A percentile compares a stretch with the other conserved stretches of the same genome.
phyloP scores from a whole-genome alignment of 2,329 filamentous ascomycete species.

The Emergomyces pasteurianus region DNA sequence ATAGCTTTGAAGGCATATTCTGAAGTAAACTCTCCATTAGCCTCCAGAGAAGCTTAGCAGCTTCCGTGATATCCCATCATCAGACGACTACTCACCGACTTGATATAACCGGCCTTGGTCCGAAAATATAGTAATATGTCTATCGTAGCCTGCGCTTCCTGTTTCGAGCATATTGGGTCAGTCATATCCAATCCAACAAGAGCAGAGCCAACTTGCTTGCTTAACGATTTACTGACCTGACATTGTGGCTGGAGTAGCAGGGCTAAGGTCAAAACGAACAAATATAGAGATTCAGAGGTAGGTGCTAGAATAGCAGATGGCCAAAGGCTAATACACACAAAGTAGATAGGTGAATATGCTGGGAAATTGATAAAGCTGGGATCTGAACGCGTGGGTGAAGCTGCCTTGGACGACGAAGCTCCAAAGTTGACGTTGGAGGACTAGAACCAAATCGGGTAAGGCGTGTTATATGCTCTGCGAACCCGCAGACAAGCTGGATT shows the following conservation, averaged over 20 bases:
- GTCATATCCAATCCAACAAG: constrained; percentile 10
- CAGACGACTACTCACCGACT: constrained; percentile 64
- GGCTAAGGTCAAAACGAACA: constrained; percentile 5
- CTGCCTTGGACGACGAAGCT: constrained; percentile 17
- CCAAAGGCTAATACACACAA: constrained; percentile 4
- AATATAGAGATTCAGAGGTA: not conserved
- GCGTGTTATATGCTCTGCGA: not conserved
- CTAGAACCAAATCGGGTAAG: not conserved
- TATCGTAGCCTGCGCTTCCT: constrained; percentile 86
- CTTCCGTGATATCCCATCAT: not conserved
- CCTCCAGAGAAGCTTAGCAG: constrained; percentile 11
- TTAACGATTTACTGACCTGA: constrained; percentile 26
- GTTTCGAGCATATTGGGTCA: constrained; percentile 19
- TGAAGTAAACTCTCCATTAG: constrained; percentile 34
- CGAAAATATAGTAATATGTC: constrained; percentile 99
- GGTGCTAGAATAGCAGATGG: not conserved
- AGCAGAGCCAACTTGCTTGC: not conserved
- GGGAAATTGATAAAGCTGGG: not conserved
- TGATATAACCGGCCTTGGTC: constrained; percentile 97
- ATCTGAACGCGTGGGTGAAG: constrained; percentile 23
- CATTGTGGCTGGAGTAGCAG: constrained; percentile 24
- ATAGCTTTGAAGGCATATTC: constrained; percentile 99
- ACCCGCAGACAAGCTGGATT: no score
- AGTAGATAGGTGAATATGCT: constrained; percentile 14
- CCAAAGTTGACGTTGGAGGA: constrained; percentile 1